Base-by-base conservation (phyloP, 352 stramenopile species). In the Phytopythium ostracodes region DNA sequence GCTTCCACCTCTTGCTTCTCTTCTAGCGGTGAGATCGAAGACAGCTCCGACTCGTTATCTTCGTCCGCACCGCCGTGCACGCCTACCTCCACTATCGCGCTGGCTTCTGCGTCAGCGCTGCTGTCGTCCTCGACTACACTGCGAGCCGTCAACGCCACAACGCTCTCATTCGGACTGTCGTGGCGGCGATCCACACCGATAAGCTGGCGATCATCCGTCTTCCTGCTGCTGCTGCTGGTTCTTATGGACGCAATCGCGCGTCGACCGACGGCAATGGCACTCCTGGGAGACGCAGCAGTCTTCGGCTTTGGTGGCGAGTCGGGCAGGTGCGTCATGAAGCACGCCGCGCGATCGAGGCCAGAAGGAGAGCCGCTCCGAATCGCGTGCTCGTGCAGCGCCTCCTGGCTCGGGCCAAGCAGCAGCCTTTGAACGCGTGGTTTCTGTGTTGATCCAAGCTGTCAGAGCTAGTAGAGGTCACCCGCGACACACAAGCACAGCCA, bases 321-420 rank as follows among this genome's bases (percentile, higher is more conserved):
- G 0, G 80, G 77, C 14, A 89, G 50, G n/a, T 74, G 74, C 2
- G 71, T 80, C 69, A 89, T 77, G 42, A 76, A 82, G 22, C 63
- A 72, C 15, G 60, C 38, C 8, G 66, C 27, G 18, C 20, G 20
- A 15, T 59, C 22, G 11, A 42, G 56, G 27, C 12, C 36, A 6
- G 52, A 58, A 33, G 47, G 47, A 38, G 47, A 35, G 47, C 17
- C 25, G 25, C 25, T 54, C 6, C 51, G 17, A 36, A 40, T 24
- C 31, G 55, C 5, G 14, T 22, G 12, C 29, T 74, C 64, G 25
- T 51, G 46, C 29, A 65, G 20, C n/a, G 54, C 42, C 12, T 53
- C 63, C 56, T 76, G 70, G 18, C 70, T 65, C 20, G 72, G 70
- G 17, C 63, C 51, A 4, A 72, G 47, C 27, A 84, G 42, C 12